Percentiles rank a stretch among this genome's conserved stretches.
Evolutionary conservation across 257 asterid species (phyloP).

Genomic region (Jasminum sambac): DNA sequence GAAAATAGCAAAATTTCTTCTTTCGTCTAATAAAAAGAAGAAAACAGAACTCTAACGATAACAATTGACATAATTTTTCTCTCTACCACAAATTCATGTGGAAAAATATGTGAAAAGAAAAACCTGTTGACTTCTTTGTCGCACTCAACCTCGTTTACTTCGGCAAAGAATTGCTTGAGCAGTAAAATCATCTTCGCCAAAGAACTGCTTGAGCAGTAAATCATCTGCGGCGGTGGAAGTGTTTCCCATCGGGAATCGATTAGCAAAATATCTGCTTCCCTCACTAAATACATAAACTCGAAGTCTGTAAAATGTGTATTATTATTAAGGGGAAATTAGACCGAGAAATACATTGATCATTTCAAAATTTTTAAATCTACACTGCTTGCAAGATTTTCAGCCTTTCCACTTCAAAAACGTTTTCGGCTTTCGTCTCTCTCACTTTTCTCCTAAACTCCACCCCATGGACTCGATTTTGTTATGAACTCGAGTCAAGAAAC

Average conservation of each 20-base stretch:
- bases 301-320: not conserved
- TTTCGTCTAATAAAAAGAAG: not conserved
- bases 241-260: conserved; percentile 59
- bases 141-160: conserved; percentile 98
- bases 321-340: too few species aligned
- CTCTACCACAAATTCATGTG: conserved; percentile 20
- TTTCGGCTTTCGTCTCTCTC: too few species aligned
- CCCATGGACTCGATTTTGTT: too few species aligned
- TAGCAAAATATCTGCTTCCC: not conserved
- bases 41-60: conserved; percentile 10
- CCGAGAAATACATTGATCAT: too few species aligned
- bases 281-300: not conserved
- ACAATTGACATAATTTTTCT: not conserved
- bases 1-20: too few species aligned
- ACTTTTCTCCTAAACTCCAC: too few species aligned
- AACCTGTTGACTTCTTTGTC: conserved; percentile 93
- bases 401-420: too few species aligned
- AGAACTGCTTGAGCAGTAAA: too few species aligned
- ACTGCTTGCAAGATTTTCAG: too few species aligned
- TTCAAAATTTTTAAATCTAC: too few species aligned
- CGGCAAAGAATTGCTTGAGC: conserved; percentile 87
- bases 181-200: too few species aligned
- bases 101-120: not conserved
- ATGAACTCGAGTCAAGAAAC: too few species aligned
- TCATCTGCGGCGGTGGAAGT: conserved; percentile 51